Base-by-base conservation (phyloP, 2,329 filamentous ascomycete species). In the Colletotrichum sublineola region DNA sequence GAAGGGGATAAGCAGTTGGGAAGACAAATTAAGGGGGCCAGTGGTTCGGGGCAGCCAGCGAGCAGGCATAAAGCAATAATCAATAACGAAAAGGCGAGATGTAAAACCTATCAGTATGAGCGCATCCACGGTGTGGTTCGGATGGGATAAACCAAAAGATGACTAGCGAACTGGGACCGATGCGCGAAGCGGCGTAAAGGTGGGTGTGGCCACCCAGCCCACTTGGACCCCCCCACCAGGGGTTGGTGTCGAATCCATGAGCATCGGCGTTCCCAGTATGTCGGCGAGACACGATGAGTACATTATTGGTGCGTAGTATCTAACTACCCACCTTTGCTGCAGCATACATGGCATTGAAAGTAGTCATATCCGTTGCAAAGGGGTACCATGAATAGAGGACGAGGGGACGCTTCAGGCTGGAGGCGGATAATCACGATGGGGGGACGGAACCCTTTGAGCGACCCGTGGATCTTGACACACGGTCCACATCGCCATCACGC, bases 211-310 rank as follows among this genome's bases (percentile, higher is more conserved):
- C 66, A 73, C 48, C 52, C 29, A 24, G 70, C 42, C 70, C 70
- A 73, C 70, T 69, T 73, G 50, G 60, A 73, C 70, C 50, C 29
- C 50, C 29, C 60, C 66, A 72, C 70, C 36, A 55, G 58, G 60
- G 69, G 66, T 48, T 64, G 66, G 60, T 53, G 14, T 29, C 48
- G 70, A 53, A 69, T 70, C 66, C 66, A 65, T 55, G 66, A n/a
- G 48, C 24, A 42, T 36, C 38, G 24, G 68, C 12, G 61, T n/a
- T 36, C n/a, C 46, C 53, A 38, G 36, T 53, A 24, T 24, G 33
- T 53, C 48, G 31, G 53, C 38, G 24, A 24, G 15, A 24, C 42
- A 56, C 53, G 9, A 31, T 24, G 24, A 56, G 31, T 38, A 52
- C 33, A 12, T 40, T 40, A 20, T 8, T 62, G 29, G 24, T 38